Evolutionary conservation across 129 eudicot genomes (phyloP).

Genomic region (Flaveria robusta): DNA sequence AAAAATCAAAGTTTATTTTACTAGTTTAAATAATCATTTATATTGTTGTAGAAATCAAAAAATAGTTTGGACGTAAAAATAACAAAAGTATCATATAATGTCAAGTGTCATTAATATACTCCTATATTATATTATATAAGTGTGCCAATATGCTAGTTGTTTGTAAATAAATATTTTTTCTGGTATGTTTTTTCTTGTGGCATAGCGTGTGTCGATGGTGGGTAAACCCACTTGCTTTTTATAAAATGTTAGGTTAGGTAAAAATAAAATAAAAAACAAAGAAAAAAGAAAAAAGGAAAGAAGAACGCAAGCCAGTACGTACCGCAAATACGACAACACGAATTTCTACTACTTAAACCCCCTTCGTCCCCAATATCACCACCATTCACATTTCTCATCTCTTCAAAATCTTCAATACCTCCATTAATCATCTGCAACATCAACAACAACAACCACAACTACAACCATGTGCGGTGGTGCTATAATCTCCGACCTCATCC

Average conservation of each 20-base stretch:
- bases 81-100: no score
- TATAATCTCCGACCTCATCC: constrained; percentile 61
- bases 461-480: constrained; percentile 84
- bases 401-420: neutral
- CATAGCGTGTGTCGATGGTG: no score
- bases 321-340: neutral
- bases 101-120: no score
- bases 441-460: neutral
- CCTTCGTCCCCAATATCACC: neutral
- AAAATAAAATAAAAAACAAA: neutral
- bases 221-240: no score
- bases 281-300: neutral
- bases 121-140: no score
- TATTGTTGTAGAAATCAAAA: no score
- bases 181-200: no score
- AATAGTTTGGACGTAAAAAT: no score
- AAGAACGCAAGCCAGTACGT: neutral
- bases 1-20: no score
- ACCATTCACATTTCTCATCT: constrained; percentile 16
- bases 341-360: constrained; percentile 25
- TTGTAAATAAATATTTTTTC: no score
- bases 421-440: neutral
- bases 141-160: no score
- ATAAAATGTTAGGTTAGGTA: neutral
- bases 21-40: no score